phyloP scores from a whole-genome alignment of 768 basidiomycete species.

The Pluteus cervinus region DNA sequence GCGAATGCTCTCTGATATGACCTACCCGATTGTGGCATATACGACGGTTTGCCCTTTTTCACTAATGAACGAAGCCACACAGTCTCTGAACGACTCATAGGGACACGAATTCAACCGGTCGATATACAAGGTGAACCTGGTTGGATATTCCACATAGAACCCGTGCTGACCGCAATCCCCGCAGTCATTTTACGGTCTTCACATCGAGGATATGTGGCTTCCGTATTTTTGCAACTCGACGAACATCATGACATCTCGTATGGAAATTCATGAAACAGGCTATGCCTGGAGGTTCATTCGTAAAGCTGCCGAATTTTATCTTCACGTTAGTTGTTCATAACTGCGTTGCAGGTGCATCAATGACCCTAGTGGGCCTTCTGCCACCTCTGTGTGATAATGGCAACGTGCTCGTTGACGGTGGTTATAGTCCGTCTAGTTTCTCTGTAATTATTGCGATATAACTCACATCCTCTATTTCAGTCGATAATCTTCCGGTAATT shows the following conservation, averaged over 20 bases:
- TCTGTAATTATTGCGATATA: not conserved
- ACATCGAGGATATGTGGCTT: slow-evolving; percentile 98
- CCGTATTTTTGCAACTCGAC: slow-evolving; percentile 98
- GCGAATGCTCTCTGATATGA: slow-evolving; percentile 90
- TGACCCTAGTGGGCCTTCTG: slow-evolving; percentile 93
- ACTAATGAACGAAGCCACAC: not conserved
- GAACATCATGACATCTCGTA: slow-evolving; percentile 91
- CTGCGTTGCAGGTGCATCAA: slow-evolving; percentile 84
- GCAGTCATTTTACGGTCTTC: slow-evolving; percentile 87
- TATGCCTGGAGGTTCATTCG: slow-evolving; percentile 96
- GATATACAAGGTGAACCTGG: slow-evolving; percentile 70
- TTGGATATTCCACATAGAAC: not conserved
- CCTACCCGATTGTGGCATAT: slow-evolving; percentile 88
- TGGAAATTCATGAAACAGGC: slow-evolving; percentile 98
- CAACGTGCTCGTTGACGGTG: slow-evolving; percentile 85
- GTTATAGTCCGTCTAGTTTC: slow-evolving; percentile 56
- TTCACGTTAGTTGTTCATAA: slow-evolving; percentile 6
- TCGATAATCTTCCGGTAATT: slow-evolving; percentile 83
- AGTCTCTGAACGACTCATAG: slow-evolving; percentile 30
- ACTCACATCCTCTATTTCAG: slow-evolving; percentile 27
- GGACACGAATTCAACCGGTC: slow-evolving; percentile 93
- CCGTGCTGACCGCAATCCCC: slow-evolving; percentile 6
- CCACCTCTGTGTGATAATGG: slow-evolving; percentile 96
- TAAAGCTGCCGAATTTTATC: slow-evolving; percentile 23
- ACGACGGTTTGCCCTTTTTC: slow-evolving; percentile 54